Base-by-base conservation (phyloP, 768 basidiomycete genomes). In the Lactarius sp. region DNA sequence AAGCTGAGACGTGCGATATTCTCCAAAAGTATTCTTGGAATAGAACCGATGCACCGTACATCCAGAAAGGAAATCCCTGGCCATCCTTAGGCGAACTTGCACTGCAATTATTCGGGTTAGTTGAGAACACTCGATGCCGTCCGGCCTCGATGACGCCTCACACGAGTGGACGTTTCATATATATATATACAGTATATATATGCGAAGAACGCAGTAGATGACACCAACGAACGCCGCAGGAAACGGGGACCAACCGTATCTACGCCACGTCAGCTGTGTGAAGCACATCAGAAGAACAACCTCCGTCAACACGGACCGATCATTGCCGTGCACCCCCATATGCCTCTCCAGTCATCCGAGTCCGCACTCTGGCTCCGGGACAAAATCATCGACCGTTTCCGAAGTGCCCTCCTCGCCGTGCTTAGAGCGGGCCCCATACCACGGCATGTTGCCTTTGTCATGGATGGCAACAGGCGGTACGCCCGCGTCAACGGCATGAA, bases 401-500 rank as follows among this genome's bases (percentile, higher is more conserved):
- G 78, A 20, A 76, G 81, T 61, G 71, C 84, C 18, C 71, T 94
- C 31, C 78, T 95, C 52, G 76, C 75, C 62, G 75, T 94, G 20
- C 81, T 99, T 51, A 78, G 87, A 0, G 79, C 88, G 2, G 95
- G 94, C 0, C 95, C 96, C 0, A 80, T 95, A 9, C 97, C 97
- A 0, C 75, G 78, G 49, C 97, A 99, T 77, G 83, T 98, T 34
- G 94, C 90, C 2, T 95, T 99, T 72, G 87, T 96, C 33, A 95
- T 99, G 94, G 97, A 99, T 71, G 97, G 97, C 4, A 98, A 98
- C 73, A 79, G 97, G 58, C 81, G 97, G 12, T 96, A 91, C 71
- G 95, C 97, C 1, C 80, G 92, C 73, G 75, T 78, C 68, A 76
- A 82, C 22, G 83, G 85, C 16, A 82, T 85, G 73, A 73, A 79